These are phyloP conservation scores for Corchorus capsularis DNA, from an alignment of 345 rosid species.

Conservation along the genomic window DNA sequence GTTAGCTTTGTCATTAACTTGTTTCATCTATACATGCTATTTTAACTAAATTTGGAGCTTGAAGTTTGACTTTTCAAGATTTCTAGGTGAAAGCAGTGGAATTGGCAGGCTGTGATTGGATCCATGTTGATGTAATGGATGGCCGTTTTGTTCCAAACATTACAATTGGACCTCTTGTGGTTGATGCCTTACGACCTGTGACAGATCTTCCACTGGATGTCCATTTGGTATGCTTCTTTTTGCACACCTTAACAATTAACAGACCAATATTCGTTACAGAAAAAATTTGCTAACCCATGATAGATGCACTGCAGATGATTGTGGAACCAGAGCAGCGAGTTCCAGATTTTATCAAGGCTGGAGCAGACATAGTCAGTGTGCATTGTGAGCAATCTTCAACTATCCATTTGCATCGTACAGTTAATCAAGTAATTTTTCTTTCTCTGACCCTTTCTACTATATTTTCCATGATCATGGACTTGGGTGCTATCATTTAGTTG, in stretches of 20 bases:
- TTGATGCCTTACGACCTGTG: slow-evolving; percentile 91
- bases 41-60: neutral
- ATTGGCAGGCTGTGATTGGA: slow-evolving; percentile 94
- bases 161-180: slow-evolving; percentile 95
- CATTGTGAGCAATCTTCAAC: slow-evolving; percentile 95
- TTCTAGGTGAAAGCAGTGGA: slow-evolving; percentile 90
- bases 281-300: slow-evolving; percentile 3
- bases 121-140: slow-evolving; percentile 98
- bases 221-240: slow-evolving; percentile 65
- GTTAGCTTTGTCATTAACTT: neutral
- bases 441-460: slow-evolving; percentile 3
- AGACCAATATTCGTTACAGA: neutral
- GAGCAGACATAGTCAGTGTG: slow-evolving; percentile 97
- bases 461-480: neutral
- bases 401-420: slow-evolving; percentile 95
- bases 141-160: slow-evolving; percentile 99
- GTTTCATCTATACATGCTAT: neutral
- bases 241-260: neutral
- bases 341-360: slow-evolving; percentile 97
- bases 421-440: slow-evolving; percentile 52
- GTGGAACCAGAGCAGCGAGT: slow-evolving; percentile 94
- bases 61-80: slow-evolving; percentile 26
- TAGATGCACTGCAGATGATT: slow-evolving; percentile 68
- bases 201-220: slow-evolving; percentile 97
- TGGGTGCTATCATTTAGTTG: neutral